Evolutionary conservation across 2,329 filamentous ascomycete species (phyloP).

Genomic region (Phialocephala subalpina): DNA sequence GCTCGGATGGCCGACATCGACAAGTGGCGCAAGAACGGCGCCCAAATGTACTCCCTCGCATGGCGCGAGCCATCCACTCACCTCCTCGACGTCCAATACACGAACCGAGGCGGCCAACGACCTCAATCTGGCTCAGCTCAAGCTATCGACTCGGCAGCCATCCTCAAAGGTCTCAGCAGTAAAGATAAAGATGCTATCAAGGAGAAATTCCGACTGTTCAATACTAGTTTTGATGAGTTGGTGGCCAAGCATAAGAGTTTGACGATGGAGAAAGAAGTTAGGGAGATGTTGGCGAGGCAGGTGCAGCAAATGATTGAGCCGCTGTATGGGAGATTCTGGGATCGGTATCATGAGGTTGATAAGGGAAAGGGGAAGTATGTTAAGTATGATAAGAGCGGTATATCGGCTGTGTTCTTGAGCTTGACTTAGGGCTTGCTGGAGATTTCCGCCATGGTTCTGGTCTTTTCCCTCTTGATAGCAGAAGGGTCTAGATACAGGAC

Average conservation of each 20-base stretch:
- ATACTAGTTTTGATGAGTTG: conserved; percentile 88
- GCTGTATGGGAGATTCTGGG: conserved; percentile 94
- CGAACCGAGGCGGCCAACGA: conserved; percentile 68
- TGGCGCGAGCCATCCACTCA: conserved; percentile 89
- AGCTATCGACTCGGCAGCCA: conserved; percentile 76
- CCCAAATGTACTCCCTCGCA: conserved; percentile 80
- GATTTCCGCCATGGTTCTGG: not conserved
- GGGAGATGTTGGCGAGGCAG: conserved; percentile 80
- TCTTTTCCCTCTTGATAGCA: not conserved
- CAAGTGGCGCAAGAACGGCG: conserved; percentile 86
- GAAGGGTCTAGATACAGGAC: not conserved
- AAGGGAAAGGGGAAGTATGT: conserved; percentile 98
- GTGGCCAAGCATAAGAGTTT: conserved; percentile 82
- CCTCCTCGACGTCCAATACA: conserved; percentile 92
- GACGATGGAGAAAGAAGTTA: conserved; percentile 91
- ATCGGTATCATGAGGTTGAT: conserved; percentile 96
- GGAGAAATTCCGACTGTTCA: conserved; percentile 93
- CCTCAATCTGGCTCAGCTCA: conserved; percentile 75
- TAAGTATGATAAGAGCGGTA: conserved; percentile 90
- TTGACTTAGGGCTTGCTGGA: conserved; percentile 15
- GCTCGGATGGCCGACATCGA: conserved; percentile 74
- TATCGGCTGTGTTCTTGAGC: conserved; percentile 66
- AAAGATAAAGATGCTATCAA: conserved; percentile 98
- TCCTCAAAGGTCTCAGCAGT: conserved; percentile 82
- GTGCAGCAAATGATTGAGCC: conserved; percentile 93